Evolutionary conservation across 352 stramenopile species (phyloP).

Genomic region (Phytopythium oedochilum): DNA sequence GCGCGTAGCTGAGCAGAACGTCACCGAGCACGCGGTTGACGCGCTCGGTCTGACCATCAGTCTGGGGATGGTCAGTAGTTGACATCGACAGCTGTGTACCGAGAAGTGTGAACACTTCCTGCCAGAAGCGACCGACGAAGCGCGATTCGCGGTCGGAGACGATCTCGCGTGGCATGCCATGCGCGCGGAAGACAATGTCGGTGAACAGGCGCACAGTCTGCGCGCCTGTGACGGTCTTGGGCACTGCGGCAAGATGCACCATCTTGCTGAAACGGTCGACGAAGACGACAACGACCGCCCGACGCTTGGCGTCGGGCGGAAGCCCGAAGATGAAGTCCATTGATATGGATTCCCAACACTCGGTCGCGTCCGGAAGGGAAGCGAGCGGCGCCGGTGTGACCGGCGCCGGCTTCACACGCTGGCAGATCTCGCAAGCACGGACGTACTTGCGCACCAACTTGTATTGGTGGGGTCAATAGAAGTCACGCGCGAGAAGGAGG

Average conservation of each 20-base stretch:
- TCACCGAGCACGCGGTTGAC: conserved; percentile 18
- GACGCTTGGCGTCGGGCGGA: conserved; percentile 1
- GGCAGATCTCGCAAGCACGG: conserved; percentile 15
- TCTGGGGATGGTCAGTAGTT: conserved; percentile 14
- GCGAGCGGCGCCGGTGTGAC: conserved; percentile 6
- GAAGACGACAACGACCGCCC: conserved; percentile 17
- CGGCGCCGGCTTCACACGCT: conserved; percentile 12
- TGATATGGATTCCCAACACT: conserved; percentile 4
- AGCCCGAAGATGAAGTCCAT: conserved; percentile 25
- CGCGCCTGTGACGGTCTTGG: conserved; percentile 7
- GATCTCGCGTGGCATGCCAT: conserved; percentile 11
- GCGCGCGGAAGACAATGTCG: conserved; percentile 13
- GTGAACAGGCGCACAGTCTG: conserved; percentile 16
- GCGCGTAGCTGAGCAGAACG: conserved; percentile 13
- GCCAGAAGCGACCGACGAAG: conserved; percentile 12
- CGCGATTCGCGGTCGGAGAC: conserved; percentile 4
- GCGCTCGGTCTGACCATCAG: conserved; percentile 22
- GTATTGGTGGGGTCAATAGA: conserved; percentile 22
- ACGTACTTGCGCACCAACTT: conserved; percentile 26
- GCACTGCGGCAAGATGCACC: conserved; percentile 11
- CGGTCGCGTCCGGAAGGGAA: not conserved
- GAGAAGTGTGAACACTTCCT: conserved; percentile 10
- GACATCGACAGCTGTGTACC: conserved; percentile 17
- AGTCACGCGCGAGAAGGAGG: conserved; percentile 6
- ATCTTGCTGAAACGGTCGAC: conserved; percentile 30